phyloP scores from a whole-genome alignment of 2,329 filamentous ascomycete species.

The Beauveria pseudobassiana region DNA sequence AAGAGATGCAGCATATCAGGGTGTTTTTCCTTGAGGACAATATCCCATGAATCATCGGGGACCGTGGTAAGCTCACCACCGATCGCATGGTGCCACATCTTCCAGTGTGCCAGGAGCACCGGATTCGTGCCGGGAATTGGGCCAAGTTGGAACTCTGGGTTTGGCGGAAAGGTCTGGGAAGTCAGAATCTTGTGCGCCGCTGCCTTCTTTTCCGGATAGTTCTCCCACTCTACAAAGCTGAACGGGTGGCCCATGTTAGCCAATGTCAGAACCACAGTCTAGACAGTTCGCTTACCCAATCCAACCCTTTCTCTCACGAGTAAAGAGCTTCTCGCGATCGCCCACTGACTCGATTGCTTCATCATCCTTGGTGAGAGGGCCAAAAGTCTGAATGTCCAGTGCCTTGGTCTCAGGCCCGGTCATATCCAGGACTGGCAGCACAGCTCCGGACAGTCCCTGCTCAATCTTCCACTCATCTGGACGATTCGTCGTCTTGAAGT shows the following conservation, averaged over 20 bases:
- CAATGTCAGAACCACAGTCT: background rate
- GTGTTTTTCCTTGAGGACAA: slow-evolving; percentile 49
- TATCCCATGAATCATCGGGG: slow-evolving; percentile 51
- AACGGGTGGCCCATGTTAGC: no score
- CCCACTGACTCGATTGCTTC: slow-evolving; percentile 32
- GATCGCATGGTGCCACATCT: slow-evolving; percentile 48
- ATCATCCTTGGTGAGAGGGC: slow-evolving; percentile 30
- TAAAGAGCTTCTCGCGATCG: slow-evolving; percentile 23
- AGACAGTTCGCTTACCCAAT: slow-evolving; percentile 20
- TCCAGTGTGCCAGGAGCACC: slow-evolving; percentile 50
- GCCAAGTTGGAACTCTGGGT: slow-evolving; percentile 48
- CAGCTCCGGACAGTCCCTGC: slow-evolving; percentile 39
- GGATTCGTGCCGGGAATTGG: slow-evolving; percentile 51
- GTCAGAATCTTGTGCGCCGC: slow-evolving; percentile 44
- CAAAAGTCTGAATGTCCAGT: slow-evolving; percentile 21
- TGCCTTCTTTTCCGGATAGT: slow-evolving; percentile 60
- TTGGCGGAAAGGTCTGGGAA: slow-evolving; percentile 21
- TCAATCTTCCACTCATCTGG: slow-evolving; percentile 48
- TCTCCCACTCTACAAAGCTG: slow-evolving; percentile 62
- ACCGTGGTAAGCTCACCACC: slow-evolving; percentile 33
- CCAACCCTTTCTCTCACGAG: slow-evolving; percentile 25
- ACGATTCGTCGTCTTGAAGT: slow-evolving; percentile 16
- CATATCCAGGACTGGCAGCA: slow-evolving; percentile 40
- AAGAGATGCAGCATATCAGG: slow-evolving; percentile 54
- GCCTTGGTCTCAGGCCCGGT: slow-evolving; percentile 28